phyloP scores from a whole-genome alignment of 1,284 basidiomycete genomes.

The Sporisorium scitamineum region DNA sequence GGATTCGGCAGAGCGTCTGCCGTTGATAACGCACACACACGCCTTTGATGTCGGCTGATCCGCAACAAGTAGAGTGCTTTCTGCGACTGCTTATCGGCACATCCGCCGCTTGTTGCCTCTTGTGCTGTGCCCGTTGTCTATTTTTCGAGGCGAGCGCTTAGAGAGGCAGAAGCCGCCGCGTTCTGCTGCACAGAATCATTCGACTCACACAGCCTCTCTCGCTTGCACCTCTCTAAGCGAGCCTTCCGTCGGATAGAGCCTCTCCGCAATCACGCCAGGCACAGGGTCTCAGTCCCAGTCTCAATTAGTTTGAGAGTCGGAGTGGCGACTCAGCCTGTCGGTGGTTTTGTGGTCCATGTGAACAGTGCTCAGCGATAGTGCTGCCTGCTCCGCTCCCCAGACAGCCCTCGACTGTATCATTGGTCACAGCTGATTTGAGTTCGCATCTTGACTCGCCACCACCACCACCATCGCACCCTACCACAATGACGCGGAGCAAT shows the following conservation, averaged over 20 bases:
- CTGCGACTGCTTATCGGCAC: not conserved
- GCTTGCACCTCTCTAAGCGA: not conserved
- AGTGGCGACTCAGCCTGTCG: not conserved
- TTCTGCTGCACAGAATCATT: not conserved
- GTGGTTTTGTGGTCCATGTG: not conserved
- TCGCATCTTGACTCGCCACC: not conserved
- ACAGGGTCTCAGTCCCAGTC: not conserved
- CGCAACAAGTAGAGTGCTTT: too few species aligned
- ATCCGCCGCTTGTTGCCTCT: not conserved
- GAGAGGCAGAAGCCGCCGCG: not conserved
- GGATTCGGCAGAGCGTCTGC: conserved; percentile 7
- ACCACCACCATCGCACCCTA: not conserved
- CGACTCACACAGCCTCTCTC: not conserved
- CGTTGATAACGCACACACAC: conserved; percentile 5
- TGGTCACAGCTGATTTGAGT: not conserved
- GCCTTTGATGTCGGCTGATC: conserved; percentile 2
- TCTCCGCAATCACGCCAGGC: not conserved
- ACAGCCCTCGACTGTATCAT: not conserved
- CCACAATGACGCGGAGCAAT: conserved; percentile 10
- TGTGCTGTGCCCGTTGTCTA: not conserved
- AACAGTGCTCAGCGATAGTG: not conserved
- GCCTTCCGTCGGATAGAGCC: not conserved
- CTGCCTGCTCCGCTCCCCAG: not conserved
- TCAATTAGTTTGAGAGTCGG: not conserved
- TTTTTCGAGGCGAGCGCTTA: not conserved